Base-by-base conservation (phyloP, 1,284 basidiomycete genomes). In the Heterobasidion occidentale region DNA sequence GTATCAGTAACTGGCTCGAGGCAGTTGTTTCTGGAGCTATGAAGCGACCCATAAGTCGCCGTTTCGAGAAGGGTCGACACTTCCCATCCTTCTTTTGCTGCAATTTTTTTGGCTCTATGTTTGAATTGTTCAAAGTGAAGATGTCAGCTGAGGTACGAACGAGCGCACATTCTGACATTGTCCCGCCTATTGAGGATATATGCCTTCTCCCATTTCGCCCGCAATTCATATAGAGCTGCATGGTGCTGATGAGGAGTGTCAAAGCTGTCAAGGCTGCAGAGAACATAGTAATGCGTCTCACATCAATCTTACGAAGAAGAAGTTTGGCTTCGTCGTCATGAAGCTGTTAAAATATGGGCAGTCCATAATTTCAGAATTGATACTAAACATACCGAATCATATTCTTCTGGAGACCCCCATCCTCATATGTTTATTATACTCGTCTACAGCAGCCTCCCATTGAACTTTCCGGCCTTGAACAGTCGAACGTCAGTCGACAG, bases 71-170 rank as follows among this genome's bases (percentile, higher is more conserved):
- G 63, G 56, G 76, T 71, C 27, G 59, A 56, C 20, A 66, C 58
- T 4, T 68, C 56, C 73, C 76, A 78, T 9, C 78, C 78, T 58
- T 72, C 63, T 15, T 14, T 36, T 34, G 2, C 17, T 12, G 53
- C 53, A 19, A 51, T 4, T 14, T 14, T n/a, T 51, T 3, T 36
- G 0, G 35, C 27, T 3, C 49, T 51, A 12, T 48, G 42, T 27
- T 27, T 5, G 6, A 27, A 27, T 27, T 27, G 27, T 27, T 27
- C 27, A 27, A 27, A 27, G 5, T 6, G 27, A 27, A 27, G 27
- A 27, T 27, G 27, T 27, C 27, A 27, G 27, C 27, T 27, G 4
- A 6, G 27, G 27, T 27, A 27, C 4, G 5, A 27, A 27, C 27
- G 27, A 27, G 27, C 27, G 27, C 27, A 27, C 27, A 27, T 27